phyloP scores from a whole-genome alignment of 352 stramenopile species.

The Globisporangium camurandrum region DNA sequence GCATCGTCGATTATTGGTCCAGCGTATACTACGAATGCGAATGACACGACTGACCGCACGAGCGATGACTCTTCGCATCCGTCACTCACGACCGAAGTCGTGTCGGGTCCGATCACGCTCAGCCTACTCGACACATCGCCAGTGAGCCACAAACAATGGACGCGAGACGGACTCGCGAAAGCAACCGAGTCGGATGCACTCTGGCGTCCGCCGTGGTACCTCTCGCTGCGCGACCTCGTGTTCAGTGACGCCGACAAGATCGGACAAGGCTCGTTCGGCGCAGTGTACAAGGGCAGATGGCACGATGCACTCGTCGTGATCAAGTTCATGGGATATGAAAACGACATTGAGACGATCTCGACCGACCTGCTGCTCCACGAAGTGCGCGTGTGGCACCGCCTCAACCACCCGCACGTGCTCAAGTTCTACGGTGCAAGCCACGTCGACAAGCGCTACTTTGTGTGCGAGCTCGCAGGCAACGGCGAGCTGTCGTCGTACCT shows the following conservation, averaged over 20 bases:
- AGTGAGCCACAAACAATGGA: neutral
- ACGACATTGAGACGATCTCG: slow-evolving; percentile 4
- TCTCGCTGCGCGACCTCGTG: neutral
- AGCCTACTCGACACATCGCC: neutral
- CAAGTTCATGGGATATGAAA: slow-evolving; percentile 12
- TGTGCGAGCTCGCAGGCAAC: neutral
- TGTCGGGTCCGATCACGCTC: neutral
- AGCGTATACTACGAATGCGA: neutral
- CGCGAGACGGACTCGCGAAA: neutral
- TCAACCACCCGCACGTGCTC: slow-evolving; percentile 3
- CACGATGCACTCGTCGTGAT: slow-evolving; percentile 3
- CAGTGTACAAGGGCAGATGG: slow-evolving; percentile 7
- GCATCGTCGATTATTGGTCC: neutral
- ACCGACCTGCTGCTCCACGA: slow-evolving; percentile 4
- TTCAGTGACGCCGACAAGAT: slow-evolving; percentile 3
- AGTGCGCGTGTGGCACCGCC: slow-evolving; percentile 1
- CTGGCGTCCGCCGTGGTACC: neutral
- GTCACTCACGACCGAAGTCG: neutral
- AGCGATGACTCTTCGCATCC: neutral
- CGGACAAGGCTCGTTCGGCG: slow-evolving; percentile 3
- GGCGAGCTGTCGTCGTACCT: neutral
- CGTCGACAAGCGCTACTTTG: neutral
- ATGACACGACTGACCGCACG: neutral
- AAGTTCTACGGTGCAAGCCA: slow-evolving; percentile 5
- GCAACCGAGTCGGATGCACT: neutral